Evolutionary conservation across 169 alveolate genomes (phyloP).

Genomic region (Plasmodium blacklocki): DNA sequence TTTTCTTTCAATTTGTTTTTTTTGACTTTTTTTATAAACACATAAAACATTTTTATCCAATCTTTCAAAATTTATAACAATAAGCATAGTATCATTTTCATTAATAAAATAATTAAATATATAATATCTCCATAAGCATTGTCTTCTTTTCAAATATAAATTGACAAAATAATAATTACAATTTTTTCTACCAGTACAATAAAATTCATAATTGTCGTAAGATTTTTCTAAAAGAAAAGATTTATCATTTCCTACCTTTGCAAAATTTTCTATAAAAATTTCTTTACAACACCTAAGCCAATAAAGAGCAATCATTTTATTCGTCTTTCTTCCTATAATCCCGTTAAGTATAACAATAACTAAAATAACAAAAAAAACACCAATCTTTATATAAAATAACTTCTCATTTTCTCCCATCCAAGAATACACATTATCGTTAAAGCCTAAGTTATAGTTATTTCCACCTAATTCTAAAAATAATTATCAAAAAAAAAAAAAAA

Average conservation of each 20-base stretch:
- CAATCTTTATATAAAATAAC: conserved; percentile 31
- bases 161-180: conserved; percentile 62
- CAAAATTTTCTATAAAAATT: conserved; percentile 45
- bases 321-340: conserved; percentile 28
- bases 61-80: conserved; percentile 38
- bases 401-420: conserved; percentile 73
- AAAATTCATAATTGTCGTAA: conserved; percentile 59
- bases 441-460: background rate
- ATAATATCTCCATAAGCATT: conserved; percentile 73
- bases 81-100: conserved; percentile 46
- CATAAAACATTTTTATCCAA: conserved; percentile 62
- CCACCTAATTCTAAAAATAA: background rate
- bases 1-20: conserved; percentile 28
- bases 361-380: conserved; percentile 5
- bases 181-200: conserved; percentile 66
- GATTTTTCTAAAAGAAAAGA: conserved; percentile 70
- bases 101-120: conserved; percentile 35
- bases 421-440: background rate
- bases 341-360: conserved; percentile 46
- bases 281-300: conserved; percentile 70
- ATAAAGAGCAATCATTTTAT: conserved; percentile 54
- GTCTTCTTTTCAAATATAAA: conserved; percentile 51
- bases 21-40: conserved; percentile 49
- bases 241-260: conserved; percentile 69
- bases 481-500: background rate